Base-by-base conservation (phyloP, 2,329 filamentous ascomycete genomes). In the Aspergillus aculeatus region DNA sequence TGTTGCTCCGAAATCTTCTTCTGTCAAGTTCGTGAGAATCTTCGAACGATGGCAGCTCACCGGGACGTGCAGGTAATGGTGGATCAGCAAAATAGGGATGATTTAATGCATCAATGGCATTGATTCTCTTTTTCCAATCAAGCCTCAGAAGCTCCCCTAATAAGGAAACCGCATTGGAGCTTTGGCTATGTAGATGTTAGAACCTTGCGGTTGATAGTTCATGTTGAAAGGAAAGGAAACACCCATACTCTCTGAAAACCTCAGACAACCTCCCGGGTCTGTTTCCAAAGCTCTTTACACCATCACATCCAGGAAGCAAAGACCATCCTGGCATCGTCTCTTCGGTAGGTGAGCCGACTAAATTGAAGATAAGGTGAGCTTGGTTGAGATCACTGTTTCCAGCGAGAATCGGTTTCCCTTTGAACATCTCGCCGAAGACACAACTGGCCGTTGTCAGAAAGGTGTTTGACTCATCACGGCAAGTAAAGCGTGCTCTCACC, bases 21-120 rank as follows among this genome's bases (percentile, higher is more conserved):
- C 94, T 86, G 73, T 99, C 95, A n/a, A 98, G 82, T 75, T 99
- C 95, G 76, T 99, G 95, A 49, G 92, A 96, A 69, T 97, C 94
- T 72, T 96, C 91, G 70, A 96, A 98, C 16, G 81, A 84, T 2
- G 95, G 95, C n/a, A 99, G 84, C 54, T 98, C 92, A 64, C 89
- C 88, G 1, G 95, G 92, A 57, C 85, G 85, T 44, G 93, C 87
- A 9, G 95, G 95, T 4, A 89, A 81, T 4, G 95, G 95, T 1
- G 84, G 77, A 58, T 86, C 89, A 62, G 86, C 88, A 79, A 99
- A 98, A 76, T 97, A 99, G 1, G 91, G 87, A 70, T 99, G 95
- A 64, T 96, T 85, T 23, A 99, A 80, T 1, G 95, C 95, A 77
- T 99, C 95, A 26, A 96, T 90, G 0, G 95, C 95, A 72, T 98